Conservation (phyloP, 306 rosid species). For the Pyrus betulifolia region DNA sequence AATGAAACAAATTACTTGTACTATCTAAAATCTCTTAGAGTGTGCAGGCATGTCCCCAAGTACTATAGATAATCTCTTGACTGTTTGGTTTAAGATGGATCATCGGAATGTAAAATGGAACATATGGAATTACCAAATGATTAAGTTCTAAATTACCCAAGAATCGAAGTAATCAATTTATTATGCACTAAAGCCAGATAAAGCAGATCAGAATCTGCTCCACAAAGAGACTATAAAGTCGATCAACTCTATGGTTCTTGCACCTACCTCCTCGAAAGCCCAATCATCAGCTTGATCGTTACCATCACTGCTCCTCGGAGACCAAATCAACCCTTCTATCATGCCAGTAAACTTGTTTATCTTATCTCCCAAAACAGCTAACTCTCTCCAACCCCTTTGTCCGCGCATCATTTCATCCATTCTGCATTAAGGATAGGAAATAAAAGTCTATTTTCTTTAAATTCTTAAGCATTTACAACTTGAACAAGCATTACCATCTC, state of each 20-base stretch:
- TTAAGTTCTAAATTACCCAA: not conserved
- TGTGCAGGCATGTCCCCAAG: not conserved
- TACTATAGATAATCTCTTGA: not conserved
- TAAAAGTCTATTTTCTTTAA: not conserved
- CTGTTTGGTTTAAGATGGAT: not conserved
- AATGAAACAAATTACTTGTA: not conserved
- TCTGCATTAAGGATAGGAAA: slow-evolving; percentile 27
- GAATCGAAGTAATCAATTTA: not conserved
- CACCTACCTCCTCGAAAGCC: slow-evolving; percentile 87
- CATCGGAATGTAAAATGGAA: not conserved
- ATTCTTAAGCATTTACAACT: not conserved
- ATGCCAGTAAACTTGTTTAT: slow-evolving; percentile 84
- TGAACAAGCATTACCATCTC: not conserved
- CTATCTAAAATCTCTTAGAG: too few species aligned
- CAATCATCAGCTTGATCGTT: slow-evolving; percentile 61
- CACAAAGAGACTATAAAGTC: not conserved
- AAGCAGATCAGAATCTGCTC: slow-evolving; percentile 2
- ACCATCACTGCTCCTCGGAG: slow-evolving; percentile 64
- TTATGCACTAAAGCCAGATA: not conserved
- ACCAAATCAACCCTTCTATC: slow-evolving; percentile 97
- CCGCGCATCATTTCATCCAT: slow-evolving; percentile 99
- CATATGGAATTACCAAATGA: not conserved
- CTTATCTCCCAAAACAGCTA: slow-evolving; percentile 87
- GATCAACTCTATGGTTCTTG: slow-evolving; percentile 10
- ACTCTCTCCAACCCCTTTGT: slow-evolving; percentile 98